Evolutionary conservation across 768 basidiomycete species (phyloP).

Genomic region (Dentipellis fragilis): DNA sequence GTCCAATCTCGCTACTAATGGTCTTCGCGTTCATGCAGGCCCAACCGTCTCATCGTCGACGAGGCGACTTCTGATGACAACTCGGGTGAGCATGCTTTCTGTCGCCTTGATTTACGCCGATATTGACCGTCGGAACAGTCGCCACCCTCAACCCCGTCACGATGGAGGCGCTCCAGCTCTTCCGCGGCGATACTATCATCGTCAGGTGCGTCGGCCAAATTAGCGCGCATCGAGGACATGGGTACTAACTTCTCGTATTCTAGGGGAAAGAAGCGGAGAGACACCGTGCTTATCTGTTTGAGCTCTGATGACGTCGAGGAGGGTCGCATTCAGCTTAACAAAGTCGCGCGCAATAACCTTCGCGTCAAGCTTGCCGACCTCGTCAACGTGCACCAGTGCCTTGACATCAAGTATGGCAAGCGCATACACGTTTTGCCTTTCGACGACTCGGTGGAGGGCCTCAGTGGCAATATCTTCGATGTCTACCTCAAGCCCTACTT

Average conservation of each 20-base stretch:
- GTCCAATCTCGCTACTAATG: conserved; percentile 10
- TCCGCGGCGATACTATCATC: conserved; percentile 95
- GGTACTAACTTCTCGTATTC: not conserved
- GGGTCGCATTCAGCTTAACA: conserved; percentile 97
- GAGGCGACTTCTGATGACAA: conserved; percentile 93
- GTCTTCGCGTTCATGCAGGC: conserved; percentile 37
- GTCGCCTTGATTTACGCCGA: not conserved
- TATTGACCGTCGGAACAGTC: conserved; percentile 34
- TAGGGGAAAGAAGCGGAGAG: conserved; percentile 95
- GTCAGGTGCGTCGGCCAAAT: conserved; percentile 49
- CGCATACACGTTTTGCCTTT: conserved; percentile 95
- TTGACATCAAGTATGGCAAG: conserved; percentile 99
- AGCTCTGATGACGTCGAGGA: conserved; percentile 96
- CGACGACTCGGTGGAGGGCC: conserved; percentile 95
- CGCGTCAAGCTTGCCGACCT: conserved; percentile 96
- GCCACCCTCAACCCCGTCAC: conserved; percentile 93
- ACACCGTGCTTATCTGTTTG: conserved; percentile 95
- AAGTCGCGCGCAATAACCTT: conserved; percentile 98
- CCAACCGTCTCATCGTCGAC: conserved; percentile 96
- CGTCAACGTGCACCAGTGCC: conserved; percentile 90
- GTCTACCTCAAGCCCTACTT: conserved; percentile 99
- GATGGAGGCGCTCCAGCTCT: conserved; percentile 89
- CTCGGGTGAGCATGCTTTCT: conserved; percentile 49
- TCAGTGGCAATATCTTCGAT: conserved; percentile 97
- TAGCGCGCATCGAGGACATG: not conserved